Conservation (phyloP, 2,329 filamentous ascomycete genomes). For the Polychaeton citri region DNA sequence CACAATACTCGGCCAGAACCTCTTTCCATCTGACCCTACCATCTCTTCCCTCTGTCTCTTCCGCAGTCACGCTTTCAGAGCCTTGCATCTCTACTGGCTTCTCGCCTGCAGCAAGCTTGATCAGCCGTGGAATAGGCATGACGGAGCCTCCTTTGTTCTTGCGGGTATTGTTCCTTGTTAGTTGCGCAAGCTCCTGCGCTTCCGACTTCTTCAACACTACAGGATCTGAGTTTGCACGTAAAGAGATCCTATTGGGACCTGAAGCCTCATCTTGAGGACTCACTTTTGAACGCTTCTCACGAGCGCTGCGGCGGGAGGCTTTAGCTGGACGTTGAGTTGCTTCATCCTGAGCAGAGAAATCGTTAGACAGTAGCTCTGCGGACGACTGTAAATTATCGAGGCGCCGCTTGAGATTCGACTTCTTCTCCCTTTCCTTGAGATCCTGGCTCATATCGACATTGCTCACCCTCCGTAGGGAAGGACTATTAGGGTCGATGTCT, state of each 20-base stretch:
- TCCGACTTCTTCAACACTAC: slow-evolving; percentile 34
- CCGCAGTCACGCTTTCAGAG: slow-evolving; percentile 3
- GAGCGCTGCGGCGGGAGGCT: slow-evolving; percentile 6
- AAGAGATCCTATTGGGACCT: slow-evolving; percentile 29
- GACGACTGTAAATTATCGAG: no score
- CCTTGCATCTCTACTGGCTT: slow-evolving; percentile 1
- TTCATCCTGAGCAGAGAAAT: slow-evolving; percentile 7
- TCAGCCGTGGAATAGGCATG: slow-evolving; percentile 28
- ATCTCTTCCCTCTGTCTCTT: slow-evolving; percentile 16
- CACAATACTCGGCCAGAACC: slow-evolving; percentile 32
- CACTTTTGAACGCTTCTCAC: slow-evolving; percentile 4
- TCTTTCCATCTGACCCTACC: slow-evolving; percentile 32
- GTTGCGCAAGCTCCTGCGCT: slow-evolving; percentile 32
- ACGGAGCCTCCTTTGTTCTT: slow-evolving; percentile 37
- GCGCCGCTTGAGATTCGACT: neutral
- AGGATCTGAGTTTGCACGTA: slow-evolving; percentile 29
- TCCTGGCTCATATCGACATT: neutral
- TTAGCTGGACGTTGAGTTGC: slow-evolving; percentile 3
- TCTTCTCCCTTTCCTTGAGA: neutral
- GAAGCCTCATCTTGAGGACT: slow-evolving; percentile 1
- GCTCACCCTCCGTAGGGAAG: slow-evolving; percentile 21
- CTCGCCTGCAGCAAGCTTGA: slow-evolving; percentile 25
- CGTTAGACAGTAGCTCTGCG: slow-evolving; percentile 5
- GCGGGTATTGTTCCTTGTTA: slow-evolving; percentile 35
- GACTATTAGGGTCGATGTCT: slow-evolving; percentile 35